Conservation (phyloP, 495 filamentous ascomycete genomes). For the Penicillium fimorum region DNA sequence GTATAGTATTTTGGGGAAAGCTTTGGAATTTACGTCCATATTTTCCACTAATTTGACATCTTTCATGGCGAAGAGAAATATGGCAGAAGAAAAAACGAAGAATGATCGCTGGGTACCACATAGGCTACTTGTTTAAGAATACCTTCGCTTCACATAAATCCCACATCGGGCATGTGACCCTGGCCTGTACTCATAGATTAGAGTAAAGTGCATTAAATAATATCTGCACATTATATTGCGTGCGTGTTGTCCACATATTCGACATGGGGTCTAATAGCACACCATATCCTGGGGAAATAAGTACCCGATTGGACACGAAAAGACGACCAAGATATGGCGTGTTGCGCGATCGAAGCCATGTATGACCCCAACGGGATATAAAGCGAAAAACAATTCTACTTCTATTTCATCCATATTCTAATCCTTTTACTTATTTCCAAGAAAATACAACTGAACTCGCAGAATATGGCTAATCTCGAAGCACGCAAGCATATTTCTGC, state of each 20-base stretch:
- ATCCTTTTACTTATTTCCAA: background rate
- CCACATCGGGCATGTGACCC: too few species aligned
- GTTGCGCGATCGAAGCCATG: background rate
- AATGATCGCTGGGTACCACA: too few species aligned
- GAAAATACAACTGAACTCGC: background rate
- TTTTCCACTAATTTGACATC: too few species aligned
- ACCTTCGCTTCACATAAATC: too few species aligned
- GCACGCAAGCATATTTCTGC: constrained; percentile 25
- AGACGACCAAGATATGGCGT: background rate
- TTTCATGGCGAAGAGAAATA: too few species aligned
- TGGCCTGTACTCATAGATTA: too few species aligned
- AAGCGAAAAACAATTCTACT: background rate
- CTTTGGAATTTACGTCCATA: too few species aligned
- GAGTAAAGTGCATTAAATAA: background rate
- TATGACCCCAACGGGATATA: constrained; percentile 1
- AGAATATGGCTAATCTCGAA: constrained; percentile 22
- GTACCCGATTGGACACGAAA: background rate
- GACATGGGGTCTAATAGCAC: background rate
- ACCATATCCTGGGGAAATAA: background rate
- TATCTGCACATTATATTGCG: background rate
- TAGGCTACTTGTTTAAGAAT: too few species aligned
- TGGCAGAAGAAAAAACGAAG: too few species aligned
- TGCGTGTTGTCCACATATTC: background rate
- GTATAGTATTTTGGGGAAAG: too few species aligned
- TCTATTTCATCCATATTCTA: background rate